phyloP scores from a whole-genome alignment of 2,329 filamentous ascomycete genomes.

The Exophiala bonariae region DNA sequence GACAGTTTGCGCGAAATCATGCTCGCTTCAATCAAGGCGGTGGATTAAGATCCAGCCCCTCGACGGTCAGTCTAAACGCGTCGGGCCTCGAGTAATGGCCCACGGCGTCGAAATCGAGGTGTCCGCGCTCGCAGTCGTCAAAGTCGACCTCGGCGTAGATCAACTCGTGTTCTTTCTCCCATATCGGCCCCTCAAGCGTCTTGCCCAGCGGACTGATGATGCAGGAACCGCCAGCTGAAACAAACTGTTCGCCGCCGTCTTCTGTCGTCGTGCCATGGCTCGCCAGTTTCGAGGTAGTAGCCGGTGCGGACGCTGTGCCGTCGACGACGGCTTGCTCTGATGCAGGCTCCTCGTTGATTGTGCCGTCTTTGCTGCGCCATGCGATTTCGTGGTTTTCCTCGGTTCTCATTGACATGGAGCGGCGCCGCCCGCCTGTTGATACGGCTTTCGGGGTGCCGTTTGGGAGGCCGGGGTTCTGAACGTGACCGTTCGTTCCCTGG shows the following conservation, averaged over 20 bases:
- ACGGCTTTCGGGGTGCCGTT: conserved; percentile 1
- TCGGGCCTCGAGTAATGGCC: conserved; percentile 81
- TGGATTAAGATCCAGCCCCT: conserved; percentile 60
- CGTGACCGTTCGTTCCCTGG: no score
- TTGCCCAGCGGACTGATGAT: conserved; percentile 79
- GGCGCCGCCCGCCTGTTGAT: conserved; percentile 19
- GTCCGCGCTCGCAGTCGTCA: conserved; percentile 79
- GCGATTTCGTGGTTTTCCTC: conserved; percentile 50
- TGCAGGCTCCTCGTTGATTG: conserved; percentile 18
- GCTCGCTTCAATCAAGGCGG: no score
- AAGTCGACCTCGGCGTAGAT: conserved; percentile 77
- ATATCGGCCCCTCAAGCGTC: conserved; percentile 77
- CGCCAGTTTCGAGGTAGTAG: not conserved
- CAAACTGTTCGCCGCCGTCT: conserved; percentile 44
- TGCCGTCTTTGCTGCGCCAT: conserved; percentile 36
- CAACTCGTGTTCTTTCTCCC: conserved; percentile 71
- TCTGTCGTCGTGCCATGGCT: not conserved
- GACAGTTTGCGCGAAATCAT: no score
- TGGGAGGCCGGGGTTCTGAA: not conserved
- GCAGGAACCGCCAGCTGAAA: conserved; percentile 75
- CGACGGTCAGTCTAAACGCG: conserved; percentile 60
- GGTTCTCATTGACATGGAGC: conserved; percentile 33
- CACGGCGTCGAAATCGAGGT: conserved; percentile 79
- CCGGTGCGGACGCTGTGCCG: not conserved
- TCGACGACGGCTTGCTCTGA: not conserved